Evolutionary conservation across 2,329 filamentous ascomycete genomes (phyloP), one percentile per base, ranked within the genome.

Genomic region (Epichloe scottii): DNA sequence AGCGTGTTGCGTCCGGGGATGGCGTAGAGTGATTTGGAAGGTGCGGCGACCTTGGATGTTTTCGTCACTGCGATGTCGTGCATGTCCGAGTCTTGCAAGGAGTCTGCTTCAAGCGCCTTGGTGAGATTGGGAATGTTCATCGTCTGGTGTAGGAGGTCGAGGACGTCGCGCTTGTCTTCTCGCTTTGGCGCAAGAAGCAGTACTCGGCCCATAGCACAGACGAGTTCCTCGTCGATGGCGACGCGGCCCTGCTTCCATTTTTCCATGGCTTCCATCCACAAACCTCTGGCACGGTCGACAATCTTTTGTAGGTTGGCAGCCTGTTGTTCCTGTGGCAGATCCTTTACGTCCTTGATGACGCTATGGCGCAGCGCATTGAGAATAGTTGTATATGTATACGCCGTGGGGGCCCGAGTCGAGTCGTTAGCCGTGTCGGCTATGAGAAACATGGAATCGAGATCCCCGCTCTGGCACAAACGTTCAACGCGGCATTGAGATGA

Each of bases 401-500:
- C 72, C 67, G 66, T 94, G 3, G 90, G 83, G 17, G 82, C 71
- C 34, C 79, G 77, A 0, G 75, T 63, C 0, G 81, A 69, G 14
- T 82, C 76, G 15, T 89, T 84, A 52, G 91, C 76, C 34, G 82
- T 81, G n/a, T 80, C 76, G 42, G 84, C 79, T 56, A 96, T 76
- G 50, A 78, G 77, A 74, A 93, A 95, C 58, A 97, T 70, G 15
- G 83, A 79, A 57, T 95, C 89, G 65, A 95, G 75, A 62, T 96
- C 84, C 74, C 66, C 4, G 86, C 84, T 52, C 80, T 76, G 46
- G 84, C 78, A 64, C 90, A 97, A 8, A 93, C 85, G 53, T 83
- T 81, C 43, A 98, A 71, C n/a, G 89, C 80, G 10, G 90, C 87
- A 63, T 98, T 98, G 55, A 87, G 81, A 62, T 97, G 93, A 51